phyloP scores from a whole-genome alignment of 2,329 filamentous ascomycete genomes.

The Cephalotrichum gorgonifer region DNA sequence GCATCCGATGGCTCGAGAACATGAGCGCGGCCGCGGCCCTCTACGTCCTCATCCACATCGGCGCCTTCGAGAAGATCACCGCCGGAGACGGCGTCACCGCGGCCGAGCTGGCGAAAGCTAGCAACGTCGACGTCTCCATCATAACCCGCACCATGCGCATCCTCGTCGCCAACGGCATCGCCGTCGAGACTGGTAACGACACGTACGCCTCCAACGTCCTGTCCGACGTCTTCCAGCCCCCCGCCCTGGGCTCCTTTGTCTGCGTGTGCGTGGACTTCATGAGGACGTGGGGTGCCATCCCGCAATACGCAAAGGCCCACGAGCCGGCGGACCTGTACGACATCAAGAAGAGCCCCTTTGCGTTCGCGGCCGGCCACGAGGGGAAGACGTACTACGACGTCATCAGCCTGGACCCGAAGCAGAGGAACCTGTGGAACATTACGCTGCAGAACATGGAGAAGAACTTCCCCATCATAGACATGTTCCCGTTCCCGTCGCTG shows the following conservation, averaged over 20 bases:
- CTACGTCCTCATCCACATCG: slow-evolving; percentile 11
- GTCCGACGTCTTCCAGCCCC: slow-evolving; percentile 16
- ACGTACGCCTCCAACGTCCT: slow-evolving; percentile 21
- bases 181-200: slow-evolving; percentile 16
- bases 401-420: slow-evolving; percentile 13
- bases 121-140: slow-evolving; percentile 18
- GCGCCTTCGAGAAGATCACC: slow-evolving; percentile 11
- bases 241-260: slow-evolving; percentile 18
- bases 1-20: slow-evolving; percentile 12
- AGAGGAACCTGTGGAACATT: slow-evolving; percentile 17
- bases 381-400: slow-evolving; percentile 21
- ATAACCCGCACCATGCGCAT: slow-evolving; percentile 21
- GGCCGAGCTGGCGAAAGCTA: slow-evolving; percentile 10
- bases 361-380: slow-evolving; percentile 16
- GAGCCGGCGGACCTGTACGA: slow-evolving; percentile 16
- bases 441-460: slow-evolving; percentile 16
- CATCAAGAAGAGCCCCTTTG: slow-evolving; percentile 17
- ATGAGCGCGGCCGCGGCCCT: slow-evolving; percentile 11
- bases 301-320: slow-evolving; percentile 17
- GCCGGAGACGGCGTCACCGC: slow-evolving; percentile 9
- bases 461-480: slow-evolving; percentile 18
- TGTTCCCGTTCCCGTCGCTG: slow-evolving; percentile 18
- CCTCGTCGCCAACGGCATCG: slow-evolving; percentile 18
- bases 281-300: slow-evolving; percentile 11
- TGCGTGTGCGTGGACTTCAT: slow-evolving; percentile 20